Percentiles rank a stretch among this genome's conserved stretches.
phyloP scores from a whole-genome alignment of 139 green algal genomes.

The Micromonas pusilla region DNA sequence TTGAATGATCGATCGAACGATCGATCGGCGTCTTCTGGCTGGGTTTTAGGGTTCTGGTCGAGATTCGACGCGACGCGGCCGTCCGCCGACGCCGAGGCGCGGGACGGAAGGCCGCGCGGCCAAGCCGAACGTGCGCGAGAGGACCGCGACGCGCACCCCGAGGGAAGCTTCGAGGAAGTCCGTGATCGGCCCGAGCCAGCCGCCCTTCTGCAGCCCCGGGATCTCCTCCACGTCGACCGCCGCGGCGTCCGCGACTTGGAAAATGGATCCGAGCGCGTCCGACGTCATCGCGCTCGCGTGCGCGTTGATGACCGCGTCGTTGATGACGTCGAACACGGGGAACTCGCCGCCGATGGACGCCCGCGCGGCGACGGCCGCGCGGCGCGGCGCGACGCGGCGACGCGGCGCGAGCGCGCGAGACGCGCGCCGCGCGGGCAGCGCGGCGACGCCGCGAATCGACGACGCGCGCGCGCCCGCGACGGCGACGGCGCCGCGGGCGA shows the following conservation, averaged over 20 bases:
- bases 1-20: background rate
- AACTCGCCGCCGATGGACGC: background rate
- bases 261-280: background rate
- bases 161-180: slow-evolving; percentile 1
- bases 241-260: slow-evolving; percentile 15
- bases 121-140: too few relatives aligned
- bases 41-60: background rate
- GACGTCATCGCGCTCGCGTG: background rate
- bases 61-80: background rate
- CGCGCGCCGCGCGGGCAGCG: too few relatives aligned
- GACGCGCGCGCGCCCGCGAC: background rate
- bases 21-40: background rate
- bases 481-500: too few relatives aligned
- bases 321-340: background rate
- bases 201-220: slow-evolving; percentile 10
- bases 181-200: slow-evolving; percentile 26
- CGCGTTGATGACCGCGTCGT: background rate
- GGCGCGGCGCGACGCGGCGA: background rate
- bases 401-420: too few relatives aligned
- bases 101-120: background rate
- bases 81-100: background rate
- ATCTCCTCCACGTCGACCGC: background rate
- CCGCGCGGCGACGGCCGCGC: background rate
- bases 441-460: background rate
- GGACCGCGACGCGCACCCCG: too few relatives aligned